Evolutionary conservation across 352 stramenopile species (phyloP), one percentile per base, ranked within the genome.

Genomic region (Elongisporangium senticosum): DNA sequence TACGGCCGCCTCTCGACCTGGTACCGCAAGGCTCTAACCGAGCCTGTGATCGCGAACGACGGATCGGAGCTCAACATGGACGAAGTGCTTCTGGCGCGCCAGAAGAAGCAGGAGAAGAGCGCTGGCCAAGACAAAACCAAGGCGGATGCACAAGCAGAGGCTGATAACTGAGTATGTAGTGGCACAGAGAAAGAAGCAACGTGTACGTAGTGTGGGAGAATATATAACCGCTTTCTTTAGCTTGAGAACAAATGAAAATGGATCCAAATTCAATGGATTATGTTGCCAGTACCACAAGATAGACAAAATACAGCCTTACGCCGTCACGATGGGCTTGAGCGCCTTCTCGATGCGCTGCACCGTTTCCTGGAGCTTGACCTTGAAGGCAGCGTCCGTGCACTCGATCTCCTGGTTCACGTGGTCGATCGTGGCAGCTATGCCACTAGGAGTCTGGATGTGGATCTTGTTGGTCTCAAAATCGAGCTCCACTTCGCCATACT

Each of bases 401-500:
- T 92, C 80, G 50, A 94, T 76, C 20, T 69, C 65, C 15, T 83
- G 72, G 21, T 68, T 78, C 5, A 74, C 64, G 58, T 93, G 79
- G 50, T 92, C 80, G 2, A 93, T 73, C 0, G 80, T 66, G 8
- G 86, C 86, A 28, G 72, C 64, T 7, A 89, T 59, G 17, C 86
- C 84, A 43, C 78, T 93, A 0, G 86, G 84, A 52, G 83, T 95
- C 51, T 77, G 71, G 15, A 95, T 87, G 55, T 93, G 79, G 63
- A 95, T 95, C 59, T 88, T 87, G 72, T 95, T 94, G 3, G 86
- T 95, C 61, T 90, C 85, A 28, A 94, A 90, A 55, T 95, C 79
- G 57, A 95, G 67, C 19, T 93, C 77, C 24, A 93, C 86, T 61
- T 92, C 79, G 17, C 86, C 86, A 47, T 87, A 95, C 65, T 95